Conservation (phyloP, 169 alveolate genomes). For the Plasmodium gonderi region DNA sequence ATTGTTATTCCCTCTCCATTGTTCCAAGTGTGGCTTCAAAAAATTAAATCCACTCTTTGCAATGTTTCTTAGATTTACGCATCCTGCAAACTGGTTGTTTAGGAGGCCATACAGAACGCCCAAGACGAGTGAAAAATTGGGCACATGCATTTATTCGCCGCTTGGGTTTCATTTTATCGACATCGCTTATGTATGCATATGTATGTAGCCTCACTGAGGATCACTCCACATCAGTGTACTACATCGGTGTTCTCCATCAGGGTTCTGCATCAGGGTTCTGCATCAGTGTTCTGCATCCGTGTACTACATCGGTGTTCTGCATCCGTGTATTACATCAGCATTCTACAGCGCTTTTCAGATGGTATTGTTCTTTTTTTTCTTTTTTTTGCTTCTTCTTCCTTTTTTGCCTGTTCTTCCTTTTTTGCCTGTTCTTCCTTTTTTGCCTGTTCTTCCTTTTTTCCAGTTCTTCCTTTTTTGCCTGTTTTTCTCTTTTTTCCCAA, state of each 20-base stretch:
- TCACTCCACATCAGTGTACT: not conserved
- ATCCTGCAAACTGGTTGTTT: not conserved
- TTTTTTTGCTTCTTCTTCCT: no score
- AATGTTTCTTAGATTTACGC: not conserved
- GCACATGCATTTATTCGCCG: not conserved
- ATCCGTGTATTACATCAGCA: no score
- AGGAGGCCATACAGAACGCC: not conserved
- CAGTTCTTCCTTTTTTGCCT: not conserved
- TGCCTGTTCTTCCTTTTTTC: no score
- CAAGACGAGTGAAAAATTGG: not conserved
- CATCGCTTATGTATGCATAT: not conserved
- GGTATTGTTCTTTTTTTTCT: no score
- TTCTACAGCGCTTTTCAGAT: no score
- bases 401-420: no score
- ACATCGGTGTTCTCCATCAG: not conserved
- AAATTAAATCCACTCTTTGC: not conserved
- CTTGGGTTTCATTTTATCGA: not conserved
- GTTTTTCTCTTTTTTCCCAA: not conserved
- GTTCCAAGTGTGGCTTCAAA: not conserved
- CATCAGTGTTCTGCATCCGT: not conserved
- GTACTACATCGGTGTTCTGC: no score
- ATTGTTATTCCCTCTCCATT: not conserved
- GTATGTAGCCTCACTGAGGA: no score
- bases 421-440: not conserved
- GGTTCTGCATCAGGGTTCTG: not conserved